These are phyloP conservation scores for Citrullus amarus DNA, from an alignment of 306 rosid genomes.

Conservation along the genomic window DNA sequence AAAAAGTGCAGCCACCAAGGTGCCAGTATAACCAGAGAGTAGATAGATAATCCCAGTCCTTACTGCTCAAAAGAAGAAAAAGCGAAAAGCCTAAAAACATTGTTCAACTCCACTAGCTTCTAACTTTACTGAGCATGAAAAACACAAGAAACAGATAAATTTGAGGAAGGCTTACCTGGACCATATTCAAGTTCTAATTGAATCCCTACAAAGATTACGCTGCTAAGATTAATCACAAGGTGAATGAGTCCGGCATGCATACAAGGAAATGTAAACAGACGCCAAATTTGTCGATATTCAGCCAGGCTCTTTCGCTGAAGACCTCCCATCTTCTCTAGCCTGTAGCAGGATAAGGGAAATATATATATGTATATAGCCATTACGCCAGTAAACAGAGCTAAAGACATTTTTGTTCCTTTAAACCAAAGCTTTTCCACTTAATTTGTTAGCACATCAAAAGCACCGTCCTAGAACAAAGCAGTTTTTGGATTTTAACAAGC, in stretches of 20 bases:
- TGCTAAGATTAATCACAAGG: slow-evolving; percentile 62
- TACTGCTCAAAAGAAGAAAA: slow-evolving; percentile 34
- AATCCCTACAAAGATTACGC: slow-evolving; percentile 58
- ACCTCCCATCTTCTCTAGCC: slow-evolving; percentile 86
- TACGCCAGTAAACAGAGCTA: background rate
- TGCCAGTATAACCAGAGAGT: slow-evolving; percentile 60
- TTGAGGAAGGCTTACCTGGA: slow-evolving; percentile 27
- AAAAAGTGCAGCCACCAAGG: slow-evolving; percentile 80
- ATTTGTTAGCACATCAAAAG: background rate
- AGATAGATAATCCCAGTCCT: slow-evolving; percentile 66
- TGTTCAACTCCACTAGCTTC: background rate
- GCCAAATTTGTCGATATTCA: slow-evolving; percentile 61
- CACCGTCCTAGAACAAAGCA: background rate
- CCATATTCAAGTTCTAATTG: slow-evolving; percentile 74
- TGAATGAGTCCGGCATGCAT: slow-evolving; percentile 77
- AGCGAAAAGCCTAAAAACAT: background rate
- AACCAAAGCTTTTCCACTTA: background rate
- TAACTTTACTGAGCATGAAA: background rate
- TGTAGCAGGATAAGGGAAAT: slow-evolving; percentile 17
- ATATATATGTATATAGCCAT: background rate
- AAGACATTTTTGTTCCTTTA: background rate
- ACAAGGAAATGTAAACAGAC: slow-evolving; percentile 70
- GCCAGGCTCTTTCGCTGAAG: slow-evolving; percentile 33
- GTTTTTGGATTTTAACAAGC: background rate
- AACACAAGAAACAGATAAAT: background rate